phyloP scores from a whole-genome alignment of 345 rosid species.

The Boechera retrofracta region DNA sequence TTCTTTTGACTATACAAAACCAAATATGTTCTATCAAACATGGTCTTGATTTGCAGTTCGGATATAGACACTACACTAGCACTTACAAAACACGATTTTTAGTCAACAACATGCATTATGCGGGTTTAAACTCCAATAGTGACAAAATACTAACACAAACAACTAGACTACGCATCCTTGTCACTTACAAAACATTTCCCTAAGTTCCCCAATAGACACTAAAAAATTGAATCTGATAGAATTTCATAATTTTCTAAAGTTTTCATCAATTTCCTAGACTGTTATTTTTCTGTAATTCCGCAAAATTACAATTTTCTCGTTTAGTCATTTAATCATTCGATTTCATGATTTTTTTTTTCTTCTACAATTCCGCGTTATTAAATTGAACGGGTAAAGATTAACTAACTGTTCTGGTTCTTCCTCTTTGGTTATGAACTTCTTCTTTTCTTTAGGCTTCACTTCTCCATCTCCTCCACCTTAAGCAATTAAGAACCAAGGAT shows the following conservation, averaged over 20 bases:
- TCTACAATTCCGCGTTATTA: neutral
- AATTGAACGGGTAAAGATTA: conserved; percentile 6
- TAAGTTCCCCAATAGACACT: neutral
- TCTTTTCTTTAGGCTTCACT: conserved; percentile 72
- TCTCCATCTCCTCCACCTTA: conserved; percentile 77
- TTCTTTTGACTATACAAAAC: neutral
- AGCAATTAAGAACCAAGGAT: conserved; percentile 14
- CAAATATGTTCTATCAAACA: neutral
- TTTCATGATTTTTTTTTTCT: neutral
- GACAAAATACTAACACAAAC: neutral
- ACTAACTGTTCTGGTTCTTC: conserved; percentile 85
- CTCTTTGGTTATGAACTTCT: conserved; percentile 85
- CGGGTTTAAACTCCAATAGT: neutral
- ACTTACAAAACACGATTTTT: neutral
- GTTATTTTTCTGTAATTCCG: neutral
- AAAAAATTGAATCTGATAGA: neutral
- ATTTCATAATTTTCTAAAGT: neutral
- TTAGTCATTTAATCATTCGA: neutral
- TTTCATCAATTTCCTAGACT: neutral
- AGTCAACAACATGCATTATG: conserved; percentile 16
- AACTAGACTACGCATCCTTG: neutral
- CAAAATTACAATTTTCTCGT: neutral
- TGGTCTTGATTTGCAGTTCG: no score
- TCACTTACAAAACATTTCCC: neutral
- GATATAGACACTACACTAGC: neutral